Base-by-base conservation (phyloP, 2,329 filamentous ascomycete genomes). In the Xylaria digitata region DNA sequence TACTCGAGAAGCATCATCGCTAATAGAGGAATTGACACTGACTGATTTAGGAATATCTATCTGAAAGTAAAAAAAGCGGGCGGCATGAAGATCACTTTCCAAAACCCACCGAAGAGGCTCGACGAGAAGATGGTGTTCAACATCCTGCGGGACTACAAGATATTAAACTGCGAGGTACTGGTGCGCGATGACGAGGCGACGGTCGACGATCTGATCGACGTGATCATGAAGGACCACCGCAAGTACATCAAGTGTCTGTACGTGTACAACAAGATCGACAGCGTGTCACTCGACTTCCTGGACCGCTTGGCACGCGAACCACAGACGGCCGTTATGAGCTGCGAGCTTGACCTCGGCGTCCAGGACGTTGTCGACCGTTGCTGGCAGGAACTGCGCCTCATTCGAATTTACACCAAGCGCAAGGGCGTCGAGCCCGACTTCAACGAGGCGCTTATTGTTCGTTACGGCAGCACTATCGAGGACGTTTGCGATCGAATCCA, bases 231-330 rank as follows among this genome's bases (percentile, higher is more conserved):
- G 81, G 93, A 97, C 78, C 96, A 99, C 84, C 86, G 96, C 77
- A 99, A 97, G 80, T 99, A 99, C 84, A 97, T 99, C 84, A 89
- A 85, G 78, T 90, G 93, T 77, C 86, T 99, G 37, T 99, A 99
- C 82, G 95, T 98, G 37, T 99, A 99, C 89, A 99, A 99, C 90
- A 99, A 99, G 83, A 97, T 99, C 82, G 96, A 99, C 82, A 91
- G 89, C 78, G 92, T 99, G 67, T 95, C 92, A 48, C 87, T 99
- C 71, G 94, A 97, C 78, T 97, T 96, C 81, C 87, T 99, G 54
- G 92, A 99, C 83, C 89, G 91, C 78, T 85, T 99, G 23, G 96
- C 96, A 5, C 90, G 94, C 67, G 96, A 99, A 81, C 93, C 94
- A 2, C 86, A 98, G 79, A 98, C 96, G 0, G 93, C 92, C 30